Base-by-base conservation (phyloP, 768 basidiomycete species). In the Leccinum olivaceopallidum region DNA sequence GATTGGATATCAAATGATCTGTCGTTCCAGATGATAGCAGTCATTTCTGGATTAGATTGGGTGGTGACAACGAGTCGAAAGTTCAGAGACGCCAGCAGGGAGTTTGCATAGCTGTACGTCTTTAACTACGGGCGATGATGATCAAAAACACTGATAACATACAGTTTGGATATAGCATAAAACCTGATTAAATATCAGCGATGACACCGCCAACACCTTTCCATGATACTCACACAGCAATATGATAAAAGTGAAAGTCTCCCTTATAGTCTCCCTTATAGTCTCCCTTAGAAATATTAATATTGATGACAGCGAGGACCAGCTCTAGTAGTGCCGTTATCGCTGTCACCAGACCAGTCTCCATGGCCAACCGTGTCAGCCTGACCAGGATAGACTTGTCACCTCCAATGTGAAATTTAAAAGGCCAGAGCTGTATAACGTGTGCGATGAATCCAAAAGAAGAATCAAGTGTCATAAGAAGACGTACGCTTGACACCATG, bases 271-370 rank as follows among this genome's bases (percentile, higher is more conserved):
- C 28, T 28, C 28, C 28, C 26, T 26, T 26, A 26, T 26, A 26
- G 26, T 5, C 26, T 26, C 26, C 26, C 26, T 26, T 26, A 26
- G 5, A 6, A 26, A 26, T 26, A 26, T 26, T 26, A 28, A 28
- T 28, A 28, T 28, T 28, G 1, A 28, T 53, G 6, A 60, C 7
- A 4, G 55, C 62, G 14, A 72, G 53, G 5, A 66, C 34, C 5
- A 70, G 56, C 48, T 72, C 69, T 1, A 65, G 24, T 16, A 72
- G 52, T 1, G 63, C 63, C 0, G 71, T 61, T 6, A 50, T 44
- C 6, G 66, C 59, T 12, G 71, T 72, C 14, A 72, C 53, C 12
- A 65, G 57, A 4, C 71, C 71, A 0, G 71, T 70, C 47, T 72
- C 69, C 9, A 71, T 55, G 18, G 69, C 63, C n/a, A 72, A 49